These are phyloP conservation scores for Yarrowia sp. DNA, from an alignment of 805 yeast species.

Conservation along the genomic window DNA sequence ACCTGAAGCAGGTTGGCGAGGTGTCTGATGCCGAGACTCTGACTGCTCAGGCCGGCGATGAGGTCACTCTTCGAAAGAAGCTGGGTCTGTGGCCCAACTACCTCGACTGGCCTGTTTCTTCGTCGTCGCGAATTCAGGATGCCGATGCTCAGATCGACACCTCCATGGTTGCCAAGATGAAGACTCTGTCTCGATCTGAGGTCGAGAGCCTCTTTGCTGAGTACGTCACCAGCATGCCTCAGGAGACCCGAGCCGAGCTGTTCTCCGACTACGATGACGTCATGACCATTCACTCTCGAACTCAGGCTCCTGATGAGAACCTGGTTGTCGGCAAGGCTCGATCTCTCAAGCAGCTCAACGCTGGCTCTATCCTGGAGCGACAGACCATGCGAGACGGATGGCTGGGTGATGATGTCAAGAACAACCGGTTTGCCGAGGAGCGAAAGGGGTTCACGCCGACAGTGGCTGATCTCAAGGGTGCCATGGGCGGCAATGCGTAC, in stretches of 20 bases:
- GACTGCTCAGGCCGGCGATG: background rate
- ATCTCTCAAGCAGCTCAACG: slow-evolving; percentile 24
- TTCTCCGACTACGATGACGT: slow-evolving; percentile 20
- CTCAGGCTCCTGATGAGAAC: slow-evolving; percentile 7
- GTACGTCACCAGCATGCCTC: slow-evolving; percentile 11
- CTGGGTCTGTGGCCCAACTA: slow-evolving; percentile 22
- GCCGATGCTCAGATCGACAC: slow-evolving; percentile 20
- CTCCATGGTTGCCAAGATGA: slow-evolving; percentile 8
- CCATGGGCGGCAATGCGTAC: slow-evolving; percentile 7
- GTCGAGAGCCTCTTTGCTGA: slow-evolving; percentile 19
- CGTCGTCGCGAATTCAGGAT: slow-evolving; percentile 24
- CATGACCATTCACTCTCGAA: background rate
- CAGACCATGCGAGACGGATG: slow-evolving; percentile 24
- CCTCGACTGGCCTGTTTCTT: slow-evolving; percentile 21
- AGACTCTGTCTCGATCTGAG: background rate
- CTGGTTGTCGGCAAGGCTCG: slow-evolving; percentile 10
- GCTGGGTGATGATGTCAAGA: slow-evolving; percentile 21
- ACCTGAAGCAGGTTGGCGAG: slow-evolving; percentile 12
- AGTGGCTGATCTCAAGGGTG: slow-evolving; percentile 23
- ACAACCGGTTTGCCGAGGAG: slow-evolving; percentile 21
- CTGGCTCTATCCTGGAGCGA: slow-evolving; percentile 16
- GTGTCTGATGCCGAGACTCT: background rate
- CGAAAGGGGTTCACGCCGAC: slow-evolving; percentile 25
- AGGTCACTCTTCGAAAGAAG: slow-evolving; percentile 3
- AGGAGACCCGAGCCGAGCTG: slow-evolving; percentile 8